These are phyloP conservation scores for Vaccinium corymbosum DNA, from an alignment of 148 eudicot species.

Conservation along the genomic window DNA sequence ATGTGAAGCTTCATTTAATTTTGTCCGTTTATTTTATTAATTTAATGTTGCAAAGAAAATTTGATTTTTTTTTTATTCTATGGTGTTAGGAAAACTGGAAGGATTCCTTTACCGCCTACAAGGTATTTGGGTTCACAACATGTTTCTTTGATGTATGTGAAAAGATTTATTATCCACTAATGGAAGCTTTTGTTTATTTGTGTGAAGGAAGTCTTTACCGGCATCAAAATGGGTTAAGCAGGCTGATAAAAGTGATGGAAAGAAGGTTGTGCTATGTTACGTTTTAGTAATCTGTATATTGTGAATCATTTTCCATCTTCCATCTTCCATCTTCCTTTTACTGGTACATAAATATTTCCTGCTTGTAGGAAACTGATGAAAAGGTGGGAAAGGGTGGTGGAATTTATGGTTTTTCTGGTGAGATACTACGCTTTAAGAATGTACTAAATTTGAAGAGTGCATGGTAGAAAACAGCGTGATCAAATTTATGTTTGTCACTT, in stretches of 20 bases:
- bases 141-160: slow-evolving; percentile 1
- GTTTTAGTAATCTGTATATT: background rate
- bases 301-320: slow-evolving; percentile 2
- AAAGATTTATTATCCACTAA: slow-evolving; percentile 7
- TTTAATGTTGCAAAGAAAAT: background rate
- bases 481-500: slow-evolving; percentile 4
- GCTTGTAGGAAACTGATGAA: slow-evolving; percentile 43
- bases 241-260: slow-evolving; percentile 21
- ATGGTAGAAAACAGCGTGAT: background rate
- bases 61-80: background rate
- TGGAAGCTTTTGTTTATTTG: slow-evolving; percentile 22
- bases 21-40: background rate
- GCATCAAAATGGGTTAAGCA: slow-evolving; percentile 36
- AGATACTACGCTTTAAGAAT: slow-evolving; percentile 22
- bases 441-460: background rate
- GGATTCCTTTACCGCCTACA: slow-evolving; percentile 32
- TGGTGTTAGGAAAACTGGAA: slow-evolving; percentile 35
- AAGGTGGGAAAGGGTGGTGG: slow-evolving; percentile 30
- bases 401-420: slow-evolving; percentile 56
- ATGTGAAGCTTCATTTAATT: slow-evolving; percentile 7
- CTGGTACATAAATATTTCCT: slow-evolving; percentile 1
- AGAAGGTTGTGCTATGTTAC: slow-evolving; percentile 34
- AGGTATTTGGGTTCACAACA: slow-evolving; percentile 34
- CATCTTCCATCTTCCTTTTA: slow-evolving; percentile 4
- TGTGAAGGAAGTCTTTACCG: slow-evolving; percentile 65